A percentile compares a stretch with the other conserved stretches of the same genome.
These are phyloP conservation scores for Lactarius pseudohatsudake DNA, from an alignment of 768 basidiomycete species.

Conservation along the genomic window DNA sequence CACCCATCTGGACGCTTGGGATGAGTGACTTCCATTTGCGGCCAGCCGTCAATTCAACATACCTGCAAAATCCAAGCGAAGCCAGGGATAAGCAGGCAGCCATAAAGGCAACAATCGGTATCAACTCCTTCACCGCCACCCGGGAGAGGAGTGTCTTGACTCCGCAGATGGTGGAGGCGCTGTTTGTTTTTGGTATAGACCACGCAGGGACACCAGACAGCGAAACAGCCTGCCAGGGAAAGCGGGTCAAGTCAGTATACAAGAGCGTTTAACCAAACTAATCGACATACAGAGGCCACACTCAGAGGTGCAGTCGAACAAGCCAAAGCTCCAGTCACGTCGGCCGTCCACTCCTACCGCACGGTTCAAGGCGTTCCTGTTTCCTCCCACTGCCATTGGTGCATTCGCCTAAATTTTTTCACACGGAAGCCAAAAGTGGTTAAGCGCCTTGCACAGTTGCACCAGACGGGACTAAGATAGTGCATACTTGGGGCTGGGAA, in stretches of 20 bases:
- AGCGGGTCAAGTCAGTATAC: conserved; percentile 23
- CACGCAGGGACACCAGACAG: conserved; percentile 45
- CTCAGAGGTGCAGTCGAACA: conserved; percentile 31
- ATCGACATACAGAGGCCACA: conserved; percentile 33
- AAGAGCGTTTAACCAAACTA: conserved; percentile 2
- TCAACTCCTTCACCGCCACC: conserved; percentile 37
- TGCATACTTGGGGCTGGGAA: neutral
- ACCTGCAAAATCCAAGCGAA: conserved; percentile 45
- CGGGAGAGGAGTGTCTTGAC: conserved; percentile 37
- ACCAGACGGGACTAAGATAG: neutral
- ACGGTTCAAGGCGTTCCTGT: conserved; percentile 32
- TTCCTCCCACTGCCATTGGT: conserved; percentile 17
- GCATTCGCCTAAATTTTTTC: neutral
- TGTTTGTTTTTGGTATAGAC: conserved; percentile 42
- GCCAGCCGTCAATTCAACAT: conserved; percentile 6
- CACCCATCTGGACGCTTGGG: conserved; percentile 30
- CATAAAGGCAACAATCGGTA: conserved; percentile 42
- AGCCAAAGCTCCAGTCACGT: conserved; percentile 38
- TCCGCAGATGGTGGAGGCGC: conserved; percentile 41
- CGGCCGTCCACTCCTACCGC: conserved; percentile 34
- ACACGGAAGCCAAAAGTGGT: neutral
- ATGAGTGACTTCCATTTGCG: neutral
- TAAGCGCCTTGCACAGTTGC: neutral
- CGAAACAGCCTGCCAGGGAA: conserved; percentile 34
- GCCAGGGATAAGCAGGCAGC: conserved; percentile 33